Conservation (phyloP, 495 filamentous ascomycete genomes). For the Trichoderma gamsii region DNA sequence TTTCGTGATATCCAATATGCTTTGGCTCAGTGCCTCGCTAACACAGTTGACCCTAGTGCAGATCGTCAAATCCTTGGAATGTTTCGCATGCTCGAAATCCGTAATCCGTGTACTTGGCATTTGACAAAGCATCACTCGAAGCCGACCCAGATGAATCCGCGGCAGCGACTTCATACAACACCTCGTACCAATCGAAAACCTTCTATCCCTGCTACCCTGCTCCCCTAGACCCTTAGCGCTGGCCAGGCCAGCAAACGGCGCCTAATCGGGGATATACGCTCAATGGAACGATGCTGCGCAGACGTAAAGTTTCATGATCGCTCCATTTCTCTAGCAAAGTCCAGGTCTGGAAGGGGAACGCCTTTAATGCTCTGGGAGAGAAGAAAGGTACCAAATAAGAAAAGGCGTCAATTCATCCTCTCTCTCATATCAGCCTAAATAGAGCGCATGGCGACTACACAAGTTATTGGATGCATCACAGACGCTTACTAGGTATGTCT, state of each 20-base stretch:
- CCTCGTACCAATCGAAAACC: background rate
- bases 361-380: background rate
- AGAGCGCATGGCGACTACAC: background rate
- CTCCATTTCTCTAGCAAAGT: background rate
- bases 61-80: background rate
- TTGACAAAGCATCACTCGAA: background rate
- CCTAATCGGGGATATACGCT: constrained; percentile 3
- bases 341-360: background rate
- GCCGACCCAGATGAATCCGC: background rate
- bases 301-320: background rate
- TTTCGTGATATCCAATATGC: too few species aligned
- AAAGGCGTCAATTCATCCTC: too few species aligned
- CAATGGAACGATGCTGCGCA: background rate
- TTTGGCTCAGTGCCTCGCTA: too few species aligned
- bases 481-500: too few species aligned
- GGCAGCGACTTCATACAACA: background rate
- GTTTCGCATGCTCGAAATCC: background rate
- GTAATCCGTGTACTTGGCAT: too few species aligned
- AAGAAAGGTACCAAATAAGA: background rate
- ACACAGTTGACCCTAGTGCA: too few species aligned
- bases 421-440: background rate
- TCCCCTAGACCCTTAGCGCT: background rate
- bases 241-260: background rate
- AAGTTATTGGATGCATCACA: background rate
- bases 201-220: background rate